Base-by-base conservation (phyloP, 148 eudicot species). In the Drosera capensis region DNA sequence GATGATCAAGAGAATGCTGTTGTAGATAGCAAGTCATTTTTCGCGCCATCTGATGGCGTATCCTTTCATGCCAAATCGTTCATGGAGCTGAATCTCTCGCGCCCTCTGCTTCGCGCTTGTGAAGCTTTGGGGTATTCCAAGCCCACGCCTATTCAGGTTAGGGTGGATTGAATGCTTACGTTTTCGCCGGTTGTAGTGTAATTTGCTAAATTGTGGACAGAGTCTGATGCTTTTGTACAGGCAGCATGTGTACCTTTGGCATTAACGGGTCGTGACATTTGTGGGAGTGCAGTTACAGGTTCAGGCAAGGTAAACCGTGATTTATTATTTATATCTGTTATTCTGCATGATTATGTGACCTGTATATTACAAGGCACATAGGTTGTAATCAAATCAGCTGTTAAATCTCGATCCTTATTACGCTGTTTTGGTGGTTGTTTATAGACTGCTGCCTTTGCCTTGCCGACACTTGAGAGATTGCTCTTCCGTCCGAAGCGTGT, bases 91-190 rank as follows among this genome's bases (percentile, higher is more conserved):
- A 72, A 84, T 65, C 68, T 88, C 44, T 83, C 92, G 0, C 73
- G 97, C 59, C 94, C 94, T 1, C 71, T 88, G 68, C 84, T 88
- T 68, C 67, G 86, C 53, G 81, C 97, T 30, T 83, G 94, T 39
- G 94, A 83, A 52, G 67, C 79, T 15, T 59, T 88, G 68, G 92
- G 94, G 2, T 88, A 84, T 51, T 23, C 50, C 50, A 88, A 80
- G 68, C 94, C 97, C 20, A 88, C 97, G 7, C 87, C 97, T 22
- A 88, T 88, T 62, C 97, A 88, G 94, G 97, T 87, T 46, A 13
- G 7, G 22, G 15, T 29, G 30, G 2, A 26, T 22, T 47, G 13
- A 41, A 14, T n/a, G n/a, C 45, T 35, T 5, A 20, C 2, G 16
- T 45, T 47, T 2, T 25, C 31, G 15, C 36, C 23, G 30, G 23